Conservation (phyloP, 1,284 basidiomycete species). For the Athelia psychrophila region DNA sequence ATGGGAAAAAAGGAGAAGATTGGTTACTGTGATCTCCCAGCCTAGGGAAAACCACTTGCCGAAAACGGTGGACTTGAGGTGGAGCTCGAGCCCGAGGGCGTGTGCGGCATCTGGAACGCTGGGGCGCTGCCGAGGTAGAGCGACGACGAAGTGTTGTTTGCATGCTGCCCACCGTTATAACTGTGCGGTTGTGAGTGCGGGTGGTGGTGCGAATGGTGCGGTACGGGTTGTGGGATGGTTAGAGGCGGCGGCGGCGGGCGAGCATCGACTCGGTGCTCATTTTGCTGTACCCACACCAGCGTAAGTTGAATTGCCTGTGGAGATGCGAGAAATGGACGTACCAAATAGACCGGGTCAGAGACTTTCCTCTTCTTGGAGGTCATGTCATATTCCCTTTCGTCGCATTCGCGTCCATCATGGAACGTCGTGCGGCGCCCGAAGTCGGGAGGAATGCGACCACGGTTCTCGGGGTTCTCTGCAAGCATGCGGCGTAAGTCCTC, state of each 20-base stretch:
- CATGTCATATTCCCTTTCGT: slow-evolving; percentile 46
- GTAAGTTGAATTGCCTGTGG: neutral
- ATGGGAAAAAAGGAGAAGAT: slow-evolving; percentile 5
- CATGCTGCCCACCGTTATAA: neutral
- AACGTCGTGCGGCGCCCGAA: slow-evolving; percentile 37
- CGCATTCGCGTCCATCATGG: slow-evolving; percentile 43
- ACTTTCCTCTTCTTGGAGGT: slow-evolving; percentile 54
- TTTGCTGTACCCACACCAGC: neutral
- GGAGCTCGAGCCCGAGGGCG: slow-evolving; percentile 69
- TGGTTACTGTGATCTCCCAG: slow-evolving; percentile 33
- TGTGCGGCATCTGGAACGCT: slow-evolving; percentile 59
- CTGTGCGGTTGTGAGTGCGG: neutral
- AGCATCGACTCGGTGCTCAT: slow-evolving; percentile 30
- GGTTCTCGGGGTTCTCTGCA: slow-evolving; percentile 37
- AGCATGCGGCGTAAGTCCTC: slow-evolving; percentile 65
- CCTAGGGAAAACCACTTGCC: slow-evolving; percentile 62
- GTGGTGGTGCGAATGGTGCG: slow-evolving; percentile 25
- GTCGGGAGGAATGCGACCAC: slow-evolving; percentile 31
- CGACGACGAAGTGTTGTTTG: slow-evolving; percentile 3
- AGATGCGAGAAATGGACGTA: slow-evolving; percentile 3
- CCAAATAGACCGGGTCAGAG: slow-evolving; percentile 49
- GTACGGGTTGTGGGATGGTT: slow-evolving; percentile 53
- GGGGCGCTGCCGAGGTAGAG: slow-evolving; percentile 39
- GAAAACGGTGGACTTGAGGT: slow-evolving; percentile 76
- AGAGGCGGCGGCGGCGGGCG: slow-evolving; percentile 57